Evolutionary conservation across 2,329 filamentous ascomycete genomes (phyloP).

Genomic region (Phoma sp.): DNA sequence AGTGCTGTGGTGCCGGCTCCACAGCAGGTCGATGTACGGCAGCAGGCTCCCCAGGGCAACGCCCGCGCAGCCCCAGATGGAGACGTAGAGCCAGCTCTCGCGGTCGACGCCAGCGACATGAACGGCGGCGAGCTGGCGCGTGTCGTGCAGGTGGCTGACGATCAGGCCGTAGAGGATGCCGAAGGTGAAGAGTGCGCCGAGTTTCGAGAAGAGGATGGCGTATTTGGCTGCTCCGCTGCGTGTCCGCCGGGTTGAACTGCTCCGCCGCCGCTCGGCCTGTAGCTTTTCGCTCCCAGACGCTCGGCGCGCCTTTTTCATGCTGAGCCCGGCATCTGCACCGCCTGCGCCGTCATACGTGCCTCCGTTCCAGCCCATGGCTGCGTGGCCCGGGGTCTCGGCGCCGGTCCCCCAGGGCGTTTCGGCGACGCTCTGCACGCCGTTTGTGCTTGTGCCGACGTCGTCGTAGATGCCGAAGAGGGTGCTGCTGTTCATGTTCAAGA

Average conservation of each 20-base stretch:
- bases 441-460: conserved; percentile 34
- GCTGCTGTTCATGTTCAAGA: conserved; percentile 85
- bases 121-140: conserved; percentile 68
- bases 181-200: conserved; percentile 73
- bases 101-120: conserved; percentile 63
- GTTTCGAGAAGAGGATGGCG: conserved; percentile 65
- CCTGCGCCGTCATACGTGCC: conserved; percentile 29
- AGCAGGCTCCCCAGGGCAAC: conserved; percentile 78
- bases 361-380: conserved; percentile 21
- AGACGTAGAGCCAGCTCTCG: conserved; percentile 70
- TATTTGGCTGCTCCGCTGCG: conserved; percentile 23
- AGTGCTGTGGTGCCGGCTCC: conserved; percentile 61
- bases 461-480: conserved; percentile 92
- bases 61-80: conserved; percentile 82
- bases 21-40: conserved; percentile 82
- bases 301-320: conserved; percentile 29
- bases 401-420: conserved; percentile 81
- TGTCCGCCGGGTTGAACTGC: neutral
- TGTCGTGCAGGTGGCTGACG: conserved; percentile 78
- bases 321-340: conserved; percentile 35
- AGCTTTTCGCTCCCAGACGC: conserved; percentile 1
- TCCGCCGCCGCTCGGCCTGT: neutral
- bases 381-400: conserved; percentile 67
- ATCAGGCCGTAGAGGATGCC: conserved; percentile 84
- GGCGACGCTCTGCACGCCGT: conserved; percentile 57